These are phyloP conservation scores for Tuber calosporum DNA, from an alignment of 495 filamentous ascomycete species.

Conservation along the genomic window DNA sequence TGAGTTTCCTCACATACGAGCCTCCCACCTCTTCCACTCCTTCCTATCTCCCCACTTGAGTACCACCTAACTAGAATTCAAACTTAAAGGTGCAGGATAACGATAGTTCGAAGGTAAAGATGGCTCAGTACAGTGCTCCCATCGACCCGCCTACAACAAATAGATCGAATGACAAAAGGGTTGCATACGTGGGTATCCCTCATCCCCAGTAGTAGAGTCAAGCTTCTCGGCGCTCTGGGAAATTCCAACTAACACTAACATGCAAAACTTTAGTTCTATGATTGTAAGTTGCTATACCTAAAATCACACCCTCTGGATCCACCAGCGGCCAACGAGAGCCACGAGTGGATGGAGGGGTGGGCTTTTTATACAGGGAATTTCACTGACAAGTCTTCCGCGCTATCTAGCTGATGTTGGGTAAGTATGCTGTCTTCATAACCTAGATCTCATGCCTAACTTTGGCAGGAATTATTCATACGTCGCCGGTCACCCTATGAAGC, in stretches of 20 bases:
- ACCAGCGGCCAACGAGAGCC: not conserved
- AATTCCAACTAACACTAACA: slow-evolving; percentile 18
- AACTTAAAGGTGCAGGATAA: slow-evolving; percentile 16
- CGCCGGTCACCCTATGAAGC: slow-evolving; percentile 98
- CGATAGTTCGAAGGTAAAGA: slow-evolving; percentile 15
- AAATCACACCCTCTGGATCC: not conserved
- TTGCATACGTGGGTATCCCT: slow-evolving; percentile 39
- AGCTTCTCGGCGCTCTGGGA: not conserved
- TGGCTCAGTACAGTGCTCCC: slow-evolving; percentile 36
- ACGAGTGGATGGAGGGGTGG: not conserved
- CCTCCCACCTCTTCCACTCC: not conserved
- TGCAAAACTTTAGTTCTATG: slow-evolving; percentile 35
- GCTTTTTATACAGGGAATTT: slow-evolving; percentile 4
- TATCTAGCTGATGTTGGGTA: slow-evolving; percentile 41
- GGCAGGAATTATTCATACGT: slow-evolving; percentile 71
- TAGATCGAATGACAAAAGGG: slow-evolving; percentile 37
- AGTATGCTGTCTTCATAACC: slow-evolving; percentile 7
- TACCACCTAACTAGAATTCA: slow-evolving; percentile 5
- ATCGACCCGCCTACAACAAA: slow-evolving; percentile 41
- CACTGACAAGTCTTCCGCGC: slow-evolving; percentile 16
- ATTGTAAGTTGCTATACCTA: slow-evolving; percentile 34
- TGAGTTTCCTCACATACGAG: slow-evolving; percentile 7
- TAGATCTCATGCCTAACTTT: not conserved
- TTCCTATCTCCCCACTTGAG: not conserved
- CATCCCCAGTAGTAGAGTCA: slow-evolving; percentile 2